Percentiles rank a stretch among this genome's conserved stretches.
These are phyloP conservation scores for Mollisia scopiformis DNA, from an alignment of 2,329 filamentous ascomycete species.

Conservation along the genomic window DNA sequence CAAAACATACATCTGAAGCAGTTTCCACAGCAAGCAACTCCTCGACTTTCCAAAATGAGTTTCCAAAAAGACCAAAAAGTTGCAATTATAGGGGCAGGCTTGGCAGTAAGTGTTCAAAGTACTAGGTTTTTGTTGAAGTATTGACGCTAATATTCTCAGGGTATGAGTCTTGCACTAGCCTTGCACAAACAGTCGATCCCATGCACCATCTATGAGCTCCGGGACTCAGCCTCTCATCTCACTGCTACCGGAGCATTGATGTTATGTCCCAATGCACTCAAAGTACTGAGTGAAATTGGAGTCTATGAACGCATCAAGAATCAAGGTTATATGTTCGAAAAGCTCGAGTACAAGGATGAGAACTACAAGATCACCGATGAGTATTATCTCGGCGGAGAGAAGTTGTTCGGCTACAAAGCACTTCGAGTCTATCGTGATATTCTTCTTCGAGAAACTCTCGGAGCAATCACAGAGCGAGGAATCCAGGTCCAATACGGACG, in stretches of 20 bases:
- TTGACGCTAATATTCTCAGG: conserved; percentile 28
- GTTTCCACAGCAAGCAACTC: neutral
- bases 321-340: conserved; percentile 53
- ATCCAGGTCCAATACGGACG: conserved; percentile 50
- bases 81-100: conserved; percentile 9
- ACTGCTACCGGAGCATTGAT: conserved; percentile 59
- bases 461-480: conserved; percentile 41
- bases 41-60: neutral
- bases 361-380: conserved; percentile 39
- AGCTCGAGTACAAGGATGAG: conserved; percentile 48
- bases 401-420: conserved; percentile 54
- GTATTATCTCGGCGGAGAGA: conserved; percentile 51
- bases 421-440: conserved; percentile 57
- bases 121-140: neutral
- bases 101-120: neutral
- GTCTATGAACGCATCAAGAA: conserved; percentile 49
- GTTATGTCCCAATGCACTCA: conserved; percentile 61
- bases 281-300: conserved; percentile 52
- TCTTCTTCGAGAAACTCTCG: conserved; percentile 52
- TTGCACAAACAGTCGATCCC: conserved; percentile 54
- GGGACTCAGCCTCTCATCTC: conserved; percentile 46
- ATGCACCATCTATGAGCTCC: conserved; percentile 54
- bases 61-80: neutral
- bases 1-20: neutral
- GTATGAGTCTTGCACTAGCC: conserved; percentile 57